phyloP scores from a whole-genome alignment of 345 rosid genomes.

The Gossypium stocksii region DNA sequence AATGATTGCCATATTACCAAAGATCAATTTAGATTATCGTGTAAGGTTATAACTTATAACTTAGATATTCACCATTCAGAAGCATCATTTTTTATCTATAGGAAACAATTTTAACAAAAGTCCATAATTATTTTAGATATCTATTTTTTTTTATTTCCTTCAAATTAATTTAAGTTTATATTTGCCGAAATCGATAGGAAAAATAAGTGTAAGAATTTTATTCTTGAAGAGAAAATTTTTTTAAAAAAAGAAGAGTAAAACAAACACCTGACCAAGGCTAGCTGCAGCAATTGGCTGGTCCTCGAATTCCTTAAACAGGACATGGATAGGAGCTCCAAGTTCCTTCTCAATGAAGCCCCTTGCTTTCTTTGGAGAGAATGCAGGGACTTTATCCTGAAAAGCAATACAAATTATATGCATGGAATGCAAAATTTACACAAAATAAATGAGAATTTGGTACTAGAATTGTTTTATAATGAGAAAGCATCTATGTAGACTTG shows the following conservation, averaged over 20 bases:
- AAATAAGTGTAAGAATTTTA: not conserved
- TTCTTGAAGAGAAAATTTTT: not conserved
- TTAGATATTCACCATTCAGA: not conserved
- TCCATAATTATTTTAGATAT: not conserved
- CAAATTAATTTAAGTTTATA: not conserved
- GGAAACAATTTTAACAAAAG: not conserved
- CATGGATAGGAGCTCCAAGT: constrained; percentile 68
- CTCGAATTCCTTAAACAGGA: constrained; percentile 75
- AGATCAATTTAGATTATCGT: not conserved
- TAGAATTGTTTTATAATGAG: not conserved
- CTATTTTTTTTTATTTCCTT: not conserved
- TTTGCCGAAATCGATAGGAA: not conserved
- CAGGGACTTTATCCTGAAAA: constrained; percentile 87
- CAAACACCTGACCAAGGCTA: constrained; percentile 98
- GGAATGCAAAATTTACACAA: constrained; percentile 5
- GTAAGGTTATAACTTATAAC: not conserved
- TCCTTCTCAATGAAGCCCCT: constrained; percentile 62
- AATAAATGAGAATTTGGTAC: not conserved
- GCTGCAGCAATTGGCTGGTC: constrained; percentile 97
- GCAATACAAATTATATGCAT: not conserved
- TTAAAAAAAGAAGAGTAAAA: constrained; percentile 18
- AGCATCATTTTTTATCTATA: not conserved
- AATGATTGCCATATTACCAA: not conserved
- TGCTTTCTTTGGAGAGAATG: constrained; percentile 86
- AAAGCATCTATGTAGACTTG: not conserved